These are phyloP conservation scores for Lasiosphaeria ovina DNA, from an alignment of 495 filamentous ascomycete species.

Conservation along the genomic window DNA sequence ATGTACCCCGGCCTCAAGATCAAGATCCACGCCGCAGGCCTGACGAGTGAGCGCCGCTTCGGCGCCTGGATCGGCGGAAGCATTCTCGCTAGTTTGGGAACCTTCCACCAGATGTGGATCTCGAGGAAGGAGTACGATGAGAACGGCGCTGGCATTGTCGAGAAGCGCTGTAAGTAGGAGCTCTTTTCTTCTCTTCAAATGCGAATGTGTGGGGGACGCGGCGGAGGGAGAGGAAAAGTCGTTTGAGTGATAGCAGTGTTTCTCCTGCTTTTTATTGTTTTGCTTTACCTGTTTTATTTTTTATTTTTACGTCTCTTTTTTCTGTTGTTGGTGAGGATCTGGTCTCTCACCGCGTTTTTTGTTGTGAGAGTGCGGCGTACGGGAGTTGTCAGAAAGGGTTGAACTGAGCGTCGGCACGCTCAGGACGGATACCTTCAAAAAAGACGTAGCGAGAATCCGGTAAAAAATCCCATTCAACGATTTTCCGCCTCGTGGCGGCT, in stretches of 20 bases:
- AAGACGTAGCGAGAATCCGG: too few species aligned
- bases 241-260: background rate
- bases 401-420: background rate
- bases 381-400: constrained; percentile 20
- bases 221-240: background rate
- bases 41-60: constrained; percentile 81
- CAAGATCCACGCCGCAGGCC: constrained; percentile 79
- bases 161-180: constrained; percentile 72
- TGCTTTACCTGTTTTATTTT: background rate
- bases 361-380: constrained; percentile 15
- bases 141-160: constrained; percentile 66
- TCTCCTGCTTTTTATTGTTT: background rate
- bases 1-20: constrained; percentile 80
- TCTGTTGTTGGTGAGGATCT: background rate
- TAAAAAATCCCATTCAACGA: too few species aligned
- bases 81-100: constrained; percentile 92
- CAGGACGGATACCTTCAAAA: too few species aligned
- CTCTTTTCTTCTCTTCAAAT: background rate
- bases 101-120: constrained; percentile 99
- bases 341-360: background rate
- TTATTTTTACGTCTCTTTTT: background rate
- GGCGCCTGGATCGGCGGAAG: constrained; percentile 95
- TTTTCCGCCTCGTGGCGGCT: too few species aligned
- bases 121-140: constrained; percentile 80
- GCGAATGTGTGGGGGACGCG: background rate